Conservation (phyloP, 2,329 filamentous ascomycete species). For the Thielaviopsis populi region DNA sequence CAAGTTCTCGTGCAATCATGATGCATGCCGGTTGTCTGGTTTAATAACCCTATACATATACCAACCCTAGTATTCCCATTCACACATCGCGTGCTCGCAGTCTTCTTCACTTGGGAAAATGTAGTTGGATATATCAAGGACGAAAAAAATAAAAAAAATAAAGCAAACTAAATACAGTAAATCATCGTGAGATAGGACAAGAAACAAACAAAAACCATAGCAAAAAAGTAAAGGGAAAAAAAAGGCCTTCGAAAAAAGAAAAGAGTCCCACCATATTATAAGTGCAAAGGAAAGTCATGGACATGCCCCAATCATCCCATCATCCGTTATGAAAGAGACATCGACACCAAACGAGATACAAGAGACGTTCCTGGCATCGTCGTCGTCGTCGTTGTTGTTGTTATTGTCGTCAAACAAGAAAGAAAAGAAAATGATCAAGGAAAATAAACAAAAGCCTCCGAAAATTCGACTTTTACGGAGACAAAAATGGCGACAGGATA, state of each 20-base stretch:
- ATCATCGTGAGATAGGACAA: neutral
- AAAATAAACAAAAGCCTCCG: neutral
- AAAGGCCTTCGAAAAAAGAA: neutral
- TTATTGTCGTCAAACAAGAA: neutral
- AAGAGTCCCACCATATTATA: neutral
- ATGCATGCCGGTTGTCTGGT: neutral
- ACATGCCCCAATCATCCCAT: neutral
- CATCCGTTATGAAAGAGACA: neutral
- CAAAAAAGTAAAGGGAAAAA: neutral
- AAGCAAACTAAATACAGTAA: neutral
- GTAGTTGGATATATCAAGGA: neutral
- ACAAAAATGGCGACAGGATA: neutral
- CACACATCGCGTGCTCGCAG: neutral
- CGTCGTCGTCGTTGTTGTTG: neutral
- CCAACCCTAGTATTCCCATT: neutral
- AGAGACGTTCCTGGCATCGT: neutral
- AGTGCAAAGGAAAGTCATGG: neutral
- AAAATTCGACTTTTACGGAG: neutral
- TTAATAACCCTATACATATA: neutral
- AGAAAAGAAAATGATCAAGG: conserved; percentile 8
- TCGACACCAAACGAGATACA: neutral
- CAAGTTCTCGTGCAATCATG: neutral
- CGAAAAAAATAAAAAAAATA: too few relatives aligned
- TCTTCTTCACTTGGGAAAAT: neutral
- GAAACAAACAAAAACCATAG: neutral